Percentiles rank a stretch among this genome's conserved stretches.
Conservation (phyloP, 306 rosid species). For the Inga leiocalycina region DNA sequence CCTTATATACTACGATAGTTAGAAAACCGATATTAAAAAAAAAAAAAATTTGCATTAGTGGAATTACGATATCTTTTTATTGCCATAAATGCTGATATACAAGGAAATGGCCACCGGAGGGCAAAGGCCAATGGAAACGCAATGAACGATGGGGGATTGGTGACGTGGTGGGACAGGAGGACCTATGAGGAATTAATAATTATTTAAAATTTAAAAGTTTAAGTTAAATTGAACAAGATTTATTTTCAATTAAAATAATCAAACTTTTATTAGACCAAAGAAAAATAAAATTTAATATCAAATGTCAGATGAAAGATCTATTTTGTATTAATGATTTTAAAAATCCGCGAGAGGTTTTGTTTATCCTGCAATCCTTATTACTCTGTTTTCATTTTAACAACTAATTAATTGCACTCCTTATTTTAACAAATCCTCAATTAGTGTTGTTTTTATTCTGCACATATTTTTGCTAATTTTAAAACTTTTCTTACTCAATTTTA, state of each 20-base stretch:
- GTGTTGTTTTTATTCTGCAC: neutral
- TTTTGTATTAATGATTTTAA: too few species aligned
- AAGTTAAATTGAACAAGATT: neutral
- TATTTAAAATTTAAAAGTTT: too few species aligned
- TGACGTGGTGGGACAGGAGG: neutral
- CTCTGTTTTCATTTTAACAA: too few species aligned
- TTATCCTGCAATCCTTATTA: neutral
- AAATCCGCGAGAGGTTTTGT: neutral
- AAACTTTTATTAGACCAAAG: neutral
- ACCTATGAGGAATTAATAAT: neutral
- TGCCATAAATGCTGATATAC: neutral
- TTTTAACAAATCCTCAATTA: neutral
- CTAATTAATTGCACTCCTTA: too few species aligned
- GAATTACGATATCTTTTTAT: too few species aligned
- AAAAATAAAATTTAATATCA: too few species aligned
- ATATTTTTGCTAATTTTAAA: neutral
- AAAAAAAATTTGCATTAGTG: too few species aligned
- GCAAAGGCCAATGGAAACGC: neutral
- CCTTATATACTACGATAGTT: too few species aligned
- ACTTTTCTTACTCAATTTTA: neutral
- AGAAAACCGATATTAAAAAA: too few species aligned
- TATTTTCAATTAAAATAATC: neutral
- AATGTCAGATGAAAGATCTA: neutral
- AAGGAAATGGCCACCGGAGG: neutral
- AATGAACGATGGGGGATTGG: neutral